Evolutionary conservation across 1,284 basidiomycete species (phyloP), one percentile per base, ranked within the genome.

Genomic region (Ustilago crameri): DNA sequence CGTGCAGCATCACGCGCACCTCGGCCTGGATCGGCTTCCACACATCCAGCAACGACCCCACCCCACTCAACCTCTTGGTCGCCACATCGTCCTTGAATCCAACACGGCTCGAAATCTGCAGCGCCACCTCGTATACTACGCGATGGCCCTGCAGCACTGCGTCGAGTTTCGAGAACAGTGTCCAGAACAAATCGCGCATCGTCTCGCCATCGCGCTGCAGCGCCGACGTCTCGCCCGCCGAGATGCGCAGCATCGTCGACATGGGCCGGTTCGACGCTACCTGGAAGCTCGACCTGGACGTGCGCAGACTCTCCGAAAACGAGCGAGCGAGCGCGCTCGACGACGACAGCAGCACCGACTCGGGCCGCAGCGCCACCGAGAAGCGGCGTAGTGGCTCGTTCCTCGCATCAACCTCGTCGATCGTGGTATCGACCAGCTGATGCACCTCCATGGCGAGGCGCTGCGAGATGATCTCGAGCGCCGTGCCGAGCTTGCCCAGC

Each of bases 91-190:
- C 77, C 23, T 73, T 67, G 44, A 74, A 72, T 5, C 74, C 78
- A 5, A 57, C 53, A 3, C 80, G 58, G 30, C 51, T 51, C 9
- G 74, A 60, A 35, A 83, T 76, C 48, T 66, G 66, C 14, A 67
- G 56, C 1, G 78, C 74, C 1, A 98, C 92, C 83, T 98, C 96
- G 79, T 91, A 94, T 1, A 96, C 88, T 2, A 97, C 91, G 46
- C 95, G 87, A 73, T 98, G 87, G 9, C 94, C 93, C 83, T 98
- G 95, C 34, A 92, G 87, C n/a, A 98, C 91, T 20, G 96, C 96
- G 78, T 95, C 91, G 51, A 99, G 84, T 84, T 99, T 99, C 5
- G 94, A 96, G 82, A 93, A 99, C 17, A 97, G 84, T 4, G 96
- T 98, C 95, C 95, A 98, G 84, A 98, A 98, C 35, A 99, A 87